Conservation (phyloP, 805 yeast species). For the Candida dajiaensis region DNA sequence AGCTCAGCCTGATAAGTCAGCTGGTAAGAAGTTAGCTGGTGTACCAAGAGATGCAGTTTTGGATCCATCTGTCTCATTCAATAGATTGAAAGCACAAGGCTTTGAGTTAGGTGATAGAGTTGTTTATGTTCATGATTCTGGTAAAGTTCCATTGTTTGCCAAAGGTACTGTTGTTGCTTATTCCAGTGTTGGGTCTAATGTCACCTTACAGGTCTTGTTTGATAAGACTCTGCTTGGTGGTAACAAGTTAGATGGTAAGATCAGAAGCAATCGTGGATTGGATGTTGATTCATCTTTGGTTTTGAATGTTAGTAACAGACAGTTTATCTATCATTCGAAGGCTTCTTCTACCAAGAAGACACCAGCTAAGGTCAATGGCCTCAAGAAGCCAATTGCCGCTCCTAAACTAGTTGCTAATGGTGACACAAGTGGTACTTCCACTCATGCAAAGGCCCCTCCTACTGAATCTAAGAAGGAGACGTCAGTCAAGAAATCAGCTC, state of each 20-base stretch:
- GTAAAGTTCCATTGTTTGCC: conserved; percentile 81
- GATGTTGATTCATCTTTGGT: conserved; percentile 77
- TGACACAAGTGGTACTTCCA: not conserved
- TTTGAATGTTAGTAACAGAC: conserved; percentile 68
- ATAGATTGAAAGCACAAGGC: conserved; percentile 64
- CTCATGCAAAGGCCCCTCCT: not conserved
- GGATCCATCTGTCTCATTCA: conserved; percentile 66
- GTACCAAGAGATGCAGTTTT: conserved; percentile 83
- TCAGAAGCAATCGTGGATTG: conserved; percentile 75
- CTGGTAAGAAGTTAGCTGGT: conserved; percentile 58
- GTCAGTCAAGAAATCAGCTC: conserved; percentile 3
- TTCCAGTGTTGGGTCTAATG: conserved; percentile 44
- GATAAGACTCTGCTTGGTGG: conserved; percentile 83
- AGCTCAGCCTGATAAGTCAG: conserved; percentile 37
- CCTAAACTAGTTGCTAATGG: conserved; percentile 1
- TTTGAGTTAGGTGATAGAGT: conserved; percentile 90
- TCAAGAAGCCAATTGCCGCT: not conserved
- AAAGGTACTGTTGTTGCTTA: conserved; percentile 90
- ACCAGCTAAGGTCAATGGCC: conserved; percentile 9
- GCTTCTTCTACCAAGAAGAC: conserved; percentile 37
- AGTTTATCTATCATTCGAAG: conserved; percentile 69
- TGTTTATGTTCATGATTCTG: conserved; percentile 75
- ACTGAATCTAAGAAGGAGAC: not conserved
- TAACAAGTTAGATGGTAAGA: conserved; percentile 70
- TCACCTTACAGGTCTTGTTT: conserved; percentile 71